A percentile compares a stretch with the other conserved stretches of the same genome.
These are phyloP conservation scores for Asclepias syriaca DNA, from an alignment of 257 asterid species.

Conservation along the genomic window DNA sequence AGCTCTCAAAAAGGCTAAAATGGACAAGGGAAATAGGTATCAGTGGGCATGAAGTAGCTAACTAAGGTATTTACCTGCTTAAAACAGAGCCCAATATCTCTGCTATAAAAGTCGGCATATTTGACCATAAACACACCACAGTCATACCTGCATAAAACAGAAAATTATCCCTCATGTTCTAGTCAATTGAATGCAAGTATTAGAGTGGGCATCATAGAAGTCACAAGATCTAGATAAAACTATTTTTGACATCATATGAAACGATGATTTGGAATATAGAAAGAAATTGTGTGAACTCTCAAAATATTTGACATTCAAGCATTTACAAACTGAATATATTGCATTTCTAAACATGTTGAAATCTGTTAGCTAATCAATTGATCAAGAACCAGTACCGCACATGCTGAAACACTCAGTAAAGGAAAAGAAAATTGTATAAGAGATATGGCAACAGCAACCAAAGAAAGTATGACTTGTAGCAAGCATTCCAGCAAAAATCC, in stretches of 20 bases:
- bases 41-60: neutral
- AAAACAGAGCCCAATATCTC: slow-evolving; percentile 75
- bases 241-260: neutral
- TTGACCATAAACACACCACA: slow-evolving; percentile 95
- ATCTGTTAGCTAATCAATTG: neutral
- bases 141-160: slow-evolving; percentile 56
- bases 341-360: neutral
- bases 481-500: slow-evolving; percentile 1
- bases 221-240: neutral
- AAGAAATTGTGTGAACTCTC: neutral
- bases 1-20: neutral
- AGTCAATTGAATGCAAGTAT: neutral
- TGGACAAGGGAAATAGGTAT: neutral
- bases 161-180: slow-evolving; percentile 1
- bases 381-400: neutral
- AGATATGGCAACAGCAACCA: neutral
- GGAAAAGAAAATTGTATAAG: neutral
- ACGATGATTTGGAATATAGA: neutral
- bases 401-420: neutral
- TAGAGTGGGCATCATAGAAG: neutral
- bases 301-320: neutral
- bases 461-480: neutral
- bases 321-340: neutral
- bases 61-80: slow-evolving; percentile 46
- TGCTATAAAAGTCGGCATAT: slow-evolving; percentile 86